phyloP scores from a whole-genome alignment of 352 stramenopile species.

The Plasmopara halstedii region DNA sequence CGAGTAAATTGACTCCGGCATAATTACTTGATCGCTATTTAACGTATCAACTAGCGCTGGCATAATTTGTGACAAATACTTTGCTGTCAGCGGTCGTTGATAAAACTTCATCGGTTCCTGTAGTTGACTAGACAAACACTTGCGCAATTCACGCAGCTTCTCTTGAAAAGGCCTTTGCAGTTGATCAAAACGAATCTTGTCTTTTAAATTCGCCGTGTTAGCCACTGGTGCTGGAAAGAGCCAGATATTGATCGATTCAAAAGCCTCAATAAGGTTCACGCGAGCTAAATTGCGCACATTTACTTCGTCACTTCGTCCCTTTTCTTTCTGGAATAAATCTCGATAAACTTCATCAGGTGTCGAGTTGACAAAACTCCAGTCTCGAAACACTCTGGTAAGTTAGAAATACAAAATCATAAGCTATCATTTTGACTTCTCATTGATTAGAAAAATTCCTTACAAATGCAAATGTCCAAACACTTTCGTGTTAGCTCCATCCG shows the following conservation, averaged over 20 bases:
- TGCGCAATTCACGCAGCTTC: conserved; percentile 68
- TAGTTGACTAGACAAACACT: conserved; percentile 58
- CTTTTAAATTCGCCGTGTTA: conserved; percentile 66
- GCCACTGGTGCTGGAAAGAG: conserved; percentile 74
- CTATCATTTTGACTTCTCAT: not conserved
- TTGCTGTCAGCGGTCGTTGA: conserved; percentile 57
- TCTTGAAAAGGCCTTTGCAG: conserved; percentile 70
- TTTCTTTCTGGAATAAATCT: conserved; percentile 79
- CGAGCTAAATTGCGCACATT: conserved; percentile 75
- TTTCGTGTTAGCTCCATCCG: conserved; percentile 67
- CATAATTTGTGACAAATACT: conserved; percentile 71
- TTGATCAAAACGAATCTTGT: conserved; percentile 83
- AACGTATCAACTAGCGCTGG: conserved; percentile 64
- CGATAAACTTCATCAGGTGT: conserved; percentile 73
- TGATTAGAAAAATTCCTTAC: conserved; percentile 24
- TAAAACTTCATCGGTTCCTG: conserved; percentile 75
- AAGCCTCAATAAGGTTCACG: conserved; percentile 64
- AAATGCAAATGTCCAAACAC: conserved; percentile 85
- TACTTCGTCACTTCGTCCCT: conserved; percentile 69
- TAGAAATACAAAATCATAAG: conserved; percentile 1
- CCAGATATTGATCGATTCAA: conserved; percentile 84
- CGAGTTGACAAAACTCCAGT: conserved; percentile 85
- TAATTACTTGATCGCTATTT: conserved; percentile 84
- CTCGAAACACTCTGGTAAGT: conserved; percentile 62
- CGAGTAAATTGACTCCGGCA: conserved; percentile 85